These are phyloP conservation scores for Miamiensis avidus DNA, from an alignment of 169 alveolate species.

Conservation along the genomic window DNA sequence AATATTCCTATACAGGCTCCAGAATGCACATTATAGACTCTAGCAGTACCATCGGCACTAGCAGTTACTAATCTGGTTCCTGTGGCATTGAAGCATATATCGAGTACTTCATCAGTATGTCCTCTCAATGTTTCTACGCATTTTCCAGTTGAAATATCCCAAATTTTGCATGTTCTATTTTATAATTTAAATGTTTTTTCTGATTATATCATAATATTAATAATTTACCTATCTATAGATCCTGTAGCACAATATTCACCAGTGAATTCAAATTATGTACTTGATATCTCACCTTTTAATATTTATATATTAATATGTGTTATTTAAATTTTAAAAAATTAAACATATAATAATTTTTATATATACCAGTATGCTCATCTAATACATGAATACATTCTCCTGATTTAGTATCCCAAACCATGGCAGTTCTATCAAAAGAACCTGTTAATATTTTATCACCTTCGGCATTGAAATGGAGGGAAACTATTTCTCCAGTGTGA, in stretches of 20 bases:
- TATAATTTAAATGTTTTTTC: not conserved
- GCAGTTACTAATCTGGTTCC: conserved; percentile 88
- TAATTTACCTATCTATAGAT: conserved; percentile 72
- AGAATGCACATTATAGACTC: conserved; percentile 83
- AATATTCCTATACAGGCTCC: conserved; percentile 78
- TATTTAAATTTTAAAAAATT: too few species aligned
- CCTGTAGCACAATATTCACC: conserved; percentile 87
- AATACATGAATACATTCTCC: conserved; percentile 84
- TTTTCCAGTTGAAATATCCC: conserved; percentile 63
- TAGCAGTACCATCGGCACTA: conserved; percentile 85
- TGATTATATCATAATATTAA: not conserved
- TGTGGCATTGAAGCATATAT: conserved; percentile 83
- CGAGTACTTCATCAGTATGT: conserved; percentile 85
- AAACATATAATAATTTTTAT: too few species aligned
- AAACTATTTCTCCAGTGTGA: conserved; percentile 88
- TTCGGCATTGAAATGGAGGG: conserved; percentile 84
- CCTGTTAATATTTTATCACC: conserved; percentile 89
- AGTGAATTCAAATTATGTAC: conserved; percentile 88
- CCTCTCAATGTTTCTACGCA: conserved; percentile 85
- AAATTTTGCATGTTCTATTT: conserved; percentile 51
- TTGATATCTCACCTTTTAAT: conserved; percentile 86
- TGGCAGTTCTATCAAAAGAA: conserved; percentile 87
- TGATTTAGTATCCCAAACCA: conserved; percentile 86
- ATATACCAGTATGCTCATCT: conserved; percentile 84
- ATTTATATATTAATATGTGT: too few species aligned